A percentile compares a stretch with the other conserved stretches of the same genome.
phyloP scores from a whole-genome alignment of 768 basidiomycete genomes.

The Xerocomellus intermedius region DNA sequence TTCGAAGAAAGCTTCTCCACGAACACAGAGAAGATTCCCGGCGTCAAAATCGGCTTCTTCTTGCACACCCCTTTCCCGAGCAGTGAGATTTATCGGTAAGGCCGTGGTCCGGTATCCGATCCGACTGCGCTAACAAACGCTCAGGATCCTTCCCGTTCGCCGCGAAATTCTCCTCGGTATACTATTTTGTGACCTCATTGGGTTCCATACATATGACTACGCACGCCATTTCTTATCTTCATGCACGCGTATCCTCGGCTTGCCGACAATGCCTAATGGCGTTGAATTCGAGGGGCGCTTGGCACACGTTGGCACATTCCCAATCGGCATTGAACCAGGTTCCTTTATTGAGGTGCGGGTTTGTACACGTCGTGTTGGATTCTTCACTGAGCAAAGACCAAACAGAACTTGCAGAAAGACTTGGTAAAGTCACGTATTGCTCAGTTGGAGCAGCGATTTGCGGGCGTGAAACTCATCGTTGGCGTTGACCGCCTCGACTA shows the following conservation, averaged over 20 bases:
- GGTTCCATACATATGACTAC: conserved; percentile 99
- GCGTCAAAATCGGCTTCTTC: conserved; percentile 97
- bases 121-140: background rate
- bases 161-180: conserved; percentile 97
- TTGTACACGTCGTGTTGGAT: background rate
- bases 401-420: conserved; percentile 73
- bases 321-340: conserved; percentile 94
- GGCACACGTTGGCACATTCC: conserved; percentile 97
- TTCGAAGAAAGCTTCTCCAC: conserved; percentile 48
- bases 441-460: conserved; percentile 85
- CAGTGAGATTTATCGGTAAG: conserved; percentile 94
- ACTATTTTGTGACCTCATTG: conserved; percentile 94
- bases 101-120: conserved; percentile 15
- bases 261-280: conserved; percentile 97
- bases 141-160: conserved; percentile 92
- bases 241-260: conserved; percentile 91
- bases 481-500: conserved; percentile 98
- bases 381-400: background rate
- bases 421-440: conserved; percentile 79
- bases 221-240: conserved; percentile 99
- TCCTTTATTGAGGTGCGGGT: conserved; percentile 78
- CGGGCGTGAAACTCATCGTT: conserved; percentile 94
- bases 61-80: conserved; percentile 98
- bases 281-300: conserved; percentile 95
- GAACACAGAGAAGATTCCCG: conserved; percentile 44